phyloP scores from a whole-genome alignment of 495 filamentous ascomycete genomes.

The Corynascus novoguineensis region DNA sequence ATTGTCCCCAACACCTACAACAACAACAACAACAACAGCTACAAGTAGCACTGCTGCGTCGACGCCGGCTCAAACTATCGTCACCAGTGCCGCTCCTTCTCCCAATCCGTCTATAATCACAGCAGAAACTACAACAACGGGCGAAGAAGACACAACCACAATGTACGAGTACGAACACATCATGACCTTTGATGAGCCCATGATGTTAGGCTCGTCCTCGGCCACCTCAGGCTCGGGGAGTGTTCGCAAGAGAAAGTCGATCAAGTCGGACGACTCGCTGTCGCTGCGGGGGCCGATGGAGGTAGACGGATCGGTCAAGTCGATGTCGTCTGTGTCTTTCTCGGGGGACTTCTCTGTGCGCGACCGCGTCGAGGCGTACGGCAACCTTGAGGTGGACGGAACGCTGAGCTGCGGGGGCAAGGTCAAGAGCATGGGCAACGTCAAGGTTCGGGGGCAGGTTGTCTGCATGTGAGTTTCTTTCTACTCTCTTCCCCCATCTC shows the following conservation, averaged over 20 bases:
- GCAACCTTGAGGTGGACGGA: constrained; percentile 31
- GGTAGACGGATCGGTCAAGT: constrained; percentile 37
- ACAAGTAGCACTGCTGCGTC: background rate
- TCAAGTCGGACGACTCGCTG: constrained; percentile 31
- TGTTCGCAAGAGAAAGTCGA: constrained; percentile 27
- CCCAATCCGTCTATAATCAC: constrained; percentile 1
- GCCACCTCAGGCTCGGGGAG: background rate
- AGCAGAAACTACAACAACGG: constrained; percentile 4
- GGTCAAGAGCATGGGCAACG: constrained; percentile 39
- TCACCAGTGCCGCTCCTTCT: constrained; percentile 3
- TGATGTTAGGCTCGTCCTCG: constrained; percentile 10
- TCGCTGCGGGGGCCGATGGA: constrained; percentile 34
- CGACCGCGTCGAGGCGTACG: constrained; percentile 38
- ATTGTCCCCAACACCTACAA: background rate
- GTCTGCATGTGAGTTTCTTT: constrained; percentile 18
- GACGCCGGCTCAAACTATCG: background rate
- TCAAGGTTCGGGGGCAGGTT: constrained; percentile 28
- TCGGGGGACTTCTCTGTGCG: constrained; percentile 31
- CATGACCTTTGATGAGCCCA: constrained; percentile 31
- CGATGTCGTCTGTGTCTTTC: constrained; percentile 28
- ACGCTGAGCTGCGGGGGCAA: constrained; percentile 32
- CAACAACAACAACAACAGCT: background rate
- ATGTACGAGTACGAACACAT: constrained; percentile 35
- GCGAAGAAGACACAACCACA: background rate
- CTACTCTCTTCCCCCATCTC: background rate